Conservation (phyloP, 75 land plant species). For the Selaginella tamariscina region DNA sequence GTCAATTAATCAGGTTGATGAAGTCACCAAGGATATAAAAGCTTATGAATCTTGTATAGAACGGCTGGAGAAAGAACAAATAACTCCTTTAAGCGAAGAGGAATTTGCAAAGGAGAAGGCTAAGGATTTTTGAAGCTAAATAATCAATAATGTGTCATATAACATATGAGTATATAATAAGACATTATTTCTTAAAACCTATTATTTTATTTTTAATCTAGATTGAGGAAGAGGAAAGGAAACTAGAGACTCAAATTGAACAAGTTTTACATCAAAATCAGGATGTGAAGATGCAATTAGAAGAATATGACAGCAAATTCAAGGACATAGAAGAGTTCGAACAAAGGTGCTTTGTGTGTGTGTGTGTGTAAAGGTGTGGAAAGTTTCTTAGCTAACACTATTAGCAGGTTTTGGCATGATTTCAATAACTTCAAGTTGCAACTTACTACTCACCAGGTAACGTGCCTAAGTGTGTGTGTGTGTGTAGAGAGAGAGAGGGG, state of each 20-base stretch:
- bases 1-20: too few relatives aligned
- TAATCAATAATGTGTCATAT: too few relatives aligned
- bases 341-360: too few relatives aligned
- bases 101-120: constrained; percentile 73
- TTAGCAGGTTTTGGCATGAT: constrained; percentile 95
- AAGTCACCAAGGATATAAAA: constrained; percentile 73
- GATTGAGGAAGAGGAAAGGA: constrained; percentile 94
- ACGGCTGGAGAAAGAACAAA: constrained; percentile 49
- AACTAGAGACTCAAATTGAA: constrained; percentile 63
- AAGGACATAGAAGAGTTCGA: constrained; percentile 68
- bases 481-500: too few relatives aligned
- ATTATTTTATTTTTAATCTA: constrained; percentile 11
- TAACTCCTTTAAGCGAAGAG: constrained; percentile 60
- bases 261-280: constrained; percentile 61
- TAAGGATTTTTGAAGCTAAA: not conserved
- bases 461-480: too few relatives aligned
- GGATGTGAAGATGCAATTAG: constrained; percentile 51
- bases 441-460: constrained; percentile 71
- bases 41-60: constrained; percentile 86
- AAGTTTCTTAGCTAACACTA: too few relatives aligned
- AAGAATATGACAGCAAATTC: constrained; percentile 65
- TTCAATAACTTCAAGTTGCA: constrained; percentile 85
- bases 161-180: too few relatives aligned
- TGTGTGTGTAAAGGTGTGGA: too few relatives aligned
- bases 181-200: too few relatives aligned